These are phyloP conservation scores for Globisporangium radiosum DNA, from an alignment of 352 stramenopile genomes.

Conservation along the genomic window DNA sequence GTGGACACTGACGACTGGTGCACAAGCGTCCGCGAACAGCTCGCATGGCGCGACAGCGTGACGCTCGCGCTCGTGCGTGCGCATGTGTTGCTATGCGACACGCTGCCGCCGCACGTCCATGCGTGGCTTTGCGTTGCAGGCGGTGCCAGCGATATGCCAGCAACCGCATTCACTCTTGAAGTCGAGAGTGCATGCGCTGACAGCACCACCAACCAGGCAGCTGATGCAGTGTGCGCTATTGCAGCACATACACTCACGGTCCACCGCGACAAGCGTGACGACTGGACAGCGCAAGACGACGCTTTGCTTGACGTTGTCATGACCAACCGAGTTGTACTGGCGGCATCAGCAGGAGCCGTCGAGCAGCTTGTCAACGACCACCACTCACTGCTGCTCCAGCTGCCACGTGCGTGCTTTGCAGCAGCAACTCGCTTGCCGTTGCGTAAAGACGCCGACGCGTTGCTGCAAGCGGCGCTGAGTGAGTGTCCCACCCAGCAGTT, in stretches of 20 bases:
- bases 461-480: constrained; percentile 7
- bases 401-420: constrained; percentile 10
- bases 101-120: constrained; percentile 10
- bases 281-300: no score
- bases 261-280: no score
- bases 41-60: constrained; percentile 7
- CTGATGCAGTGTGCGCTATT: background rate
- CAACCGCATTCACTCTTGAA: constrained; percentile 9
- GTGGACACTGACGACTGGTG: constrained; percentile 7
- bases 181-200: background rate
- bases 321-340: constrained; percentile 11
- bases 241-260: constrained; percentile 4
- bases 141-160: background rate
- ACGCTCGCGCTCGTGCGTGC: constrained; percentile 8
- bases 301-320: constrained; percentile 4
- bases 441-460: background rate
- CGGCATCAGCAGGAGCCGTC: background rate
- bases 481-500: constrained; percentile 3
- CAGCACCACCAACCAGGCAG: no score
- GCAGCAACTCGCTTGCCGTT: constrained; percentile 1
- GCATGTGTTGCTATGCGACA: constrained; percentile 13
- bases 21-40: constrained; percentile 1
- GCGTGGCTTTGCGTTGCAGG: constrained; percentile 13
- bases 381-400: background rate
- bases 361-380: constrained; percentile 5